phyloP scores from a whole-genome alignment of 768 basidiomycete genomes.

The Scleroderma bovista region DNA sequence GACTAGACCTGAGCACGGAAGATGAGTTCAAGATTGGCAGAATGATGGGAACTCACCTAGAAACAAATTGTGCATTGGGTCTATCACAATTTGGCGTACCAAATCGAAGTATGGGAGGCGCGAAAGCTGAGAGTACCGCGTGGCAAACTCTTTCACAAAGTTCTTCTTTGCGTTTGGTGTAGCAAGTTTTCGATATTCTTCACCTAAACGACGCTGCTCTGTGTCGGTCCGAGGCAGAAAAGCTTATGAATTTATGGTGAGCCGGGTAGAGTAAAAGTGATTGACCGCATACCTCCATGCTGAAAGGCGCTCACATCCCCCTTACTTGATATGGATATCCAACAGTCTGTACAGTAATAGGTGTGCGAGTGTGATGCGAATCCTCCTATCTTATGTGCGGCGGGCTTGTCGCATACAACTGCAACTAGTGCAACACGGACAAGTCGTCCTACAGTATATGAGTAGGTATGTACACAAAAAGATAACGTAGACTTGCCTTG shows the following conservation, averaged over 20 bases:
- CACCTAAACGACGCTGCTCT: constrained; percentile 1
- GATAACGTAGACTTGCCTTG: constrained; percentile 5
- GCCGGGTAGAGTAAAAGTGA: no score
- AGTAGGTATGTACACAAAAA: background rate
- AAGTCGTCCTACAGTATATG: background rate
- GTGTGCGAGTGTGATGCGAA: constrained; percentile 27
- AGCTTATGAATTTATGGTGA: background rate
- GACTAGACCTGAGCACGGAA: constrained; percentile 10
- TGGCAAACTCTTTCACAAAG: constrained; percentile 10
- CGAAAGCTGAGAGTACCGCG: constrained; percentile 20
- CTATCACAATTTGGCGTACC: constrained; percentile 21
- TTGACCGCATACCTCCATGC: no score
- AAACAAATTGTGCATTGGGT: constrained; percentile 25
- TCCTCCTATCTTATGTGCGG: constrained; percentile 29
- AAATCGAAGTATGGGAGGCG: constrained; percentile 27
- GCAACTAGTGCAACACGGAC: constrained; percentile 27
- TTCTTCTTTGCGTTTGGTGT: constrained; percentile 4
- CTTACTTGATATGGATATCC: no score
- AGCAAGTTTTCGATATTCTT: constrained; percentile 6
- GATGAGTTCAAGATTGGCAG: background rate
- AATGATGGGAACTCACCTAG: background rate
- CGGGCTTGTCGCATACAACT: constrained; percentile 35
- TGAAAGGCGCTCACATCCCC: no score
- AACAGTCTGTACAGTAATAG: no score
- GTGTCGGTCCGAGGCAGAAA: constrained; percentile 6